phyloP scores from a whole-genome alignment of 164 flowering plant species.

The Taxillus chinensis region DNA sequence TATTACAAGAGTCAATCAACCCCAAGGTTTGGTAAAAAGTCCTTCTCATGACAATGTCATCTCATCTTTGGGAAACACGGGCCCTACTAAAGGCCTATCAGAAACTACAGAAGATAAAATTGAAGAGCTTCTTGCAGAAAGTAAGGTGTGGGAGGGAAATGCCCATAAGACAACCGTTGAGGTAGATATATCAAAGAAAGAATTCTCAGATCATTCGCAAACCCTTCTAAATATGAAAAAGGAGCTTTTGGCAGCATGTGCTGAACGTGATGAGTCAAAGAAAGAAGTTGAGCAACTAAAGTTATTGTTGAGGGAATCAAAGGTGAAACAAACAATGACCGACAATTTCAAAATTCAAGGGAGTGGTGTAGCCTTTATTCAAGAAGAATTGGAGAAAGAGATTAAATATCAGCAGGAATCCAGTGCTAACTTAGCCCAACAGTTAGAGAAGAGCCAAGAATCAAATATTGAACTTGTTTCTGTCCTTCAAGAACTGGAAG shows the following conservation, averaged over 20 bases:
- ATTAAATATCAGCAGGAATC: conserved; percentile 49
- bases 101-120: conserved; percentile 65
- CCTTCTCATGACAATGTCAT: conserved; percentile 14
- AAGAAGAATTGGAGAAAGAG: conserved; percentile 52
- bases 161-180: conserved; percentile 60
- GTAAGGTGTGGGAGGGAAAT: conserved; percentile 83
- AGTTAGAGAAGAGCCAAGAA: conserved; percentile 62
- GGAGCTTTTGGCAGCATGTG: conserved; percentile 55
- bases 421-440: conserved; percentile 46
- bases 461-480: conserved; percentile 82
- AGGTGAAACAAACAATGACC: conserved; percentile 15
- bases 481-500: conserved; percentile 78
- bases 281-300: conserved; percentile 48
- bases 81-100: conserved; percentile 40
- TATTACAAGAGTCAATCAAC: conserved; percentile 25
- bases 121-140: conserved; percentile 60
- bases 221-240: conserved; percentile 34
- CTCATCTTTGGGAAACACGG: conserved; percentile 24
- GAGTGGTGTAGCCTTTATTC: conserved; percentile 17
- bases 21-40: conserved; percentile 15
- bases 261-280: conserved; percentile 54
- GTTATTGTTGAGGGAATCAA: conserved; percentile 26
- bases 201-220: conserved; percentile 48
- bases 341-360: conserved; percentile 22
- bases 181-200: conserved; percentile 46